Evolutionary conservation across 495 filamentous ascomycete species (phyloP), one percentile per base, ranked within the genome.

Genomic region (Massariosphaeria phaeospora): DNA sequence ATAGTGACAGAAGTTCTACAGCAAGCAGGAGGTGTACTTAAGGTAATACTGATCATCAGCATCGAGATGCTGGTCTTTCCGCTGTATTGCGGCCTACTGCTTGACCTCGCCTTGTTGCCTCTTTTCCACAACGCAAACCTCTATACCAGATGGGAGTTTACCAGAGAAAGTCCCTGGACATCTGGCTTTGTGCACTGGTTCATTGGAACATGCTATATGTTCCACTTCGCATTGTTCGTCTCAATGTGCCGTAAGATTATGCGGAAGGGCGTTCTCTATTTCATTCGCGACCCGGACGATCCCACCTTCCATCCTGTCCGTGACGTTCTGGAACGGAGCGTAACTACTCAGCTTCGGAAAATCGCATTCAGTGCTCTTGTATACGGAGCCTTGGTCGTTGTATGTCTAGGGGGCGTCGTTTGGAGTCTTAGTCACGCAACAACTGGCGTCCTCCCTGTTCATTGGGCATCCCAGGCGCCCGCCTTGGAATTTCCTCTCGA

Each of bases 31-130:
- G 93, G 93, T 2, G 90, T 99, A 11, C 82, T 95, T 78, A 99
- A 99, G 67, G 93, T 99, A 13, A 93, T 99, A 34, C 75, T 97
- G 21, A 99, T 99, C 59, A 99, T 99, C 55, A 89, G 89, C 52
- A 96, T 97, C 66, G 93, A 99, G 73, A 99, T 99, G 93, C 86
- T 99, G 33, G 79, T 88, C 15, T 99, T 99, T 65, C 93, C 93
- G 0, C 73, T 99, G 7, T 97, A 96, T 66, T 99, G 94, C 64
- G 93, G 93, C 20, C 72, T 95, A 40, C 77, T 99, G 4, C 80
- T 97, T 24, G 93, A 99, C 67, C 55, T 89, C 31, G 94, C 94
- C 10, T 72, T 96, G 26, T 75, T 99, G 17, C 93, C 93, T 2
- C 75, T 97, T 1, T 99, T 97, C 64, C 82, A 86, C 29, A 73